Conservation (phyloP, 108 stramenopile genomes). For the Skeletonema grethae region DNA sequence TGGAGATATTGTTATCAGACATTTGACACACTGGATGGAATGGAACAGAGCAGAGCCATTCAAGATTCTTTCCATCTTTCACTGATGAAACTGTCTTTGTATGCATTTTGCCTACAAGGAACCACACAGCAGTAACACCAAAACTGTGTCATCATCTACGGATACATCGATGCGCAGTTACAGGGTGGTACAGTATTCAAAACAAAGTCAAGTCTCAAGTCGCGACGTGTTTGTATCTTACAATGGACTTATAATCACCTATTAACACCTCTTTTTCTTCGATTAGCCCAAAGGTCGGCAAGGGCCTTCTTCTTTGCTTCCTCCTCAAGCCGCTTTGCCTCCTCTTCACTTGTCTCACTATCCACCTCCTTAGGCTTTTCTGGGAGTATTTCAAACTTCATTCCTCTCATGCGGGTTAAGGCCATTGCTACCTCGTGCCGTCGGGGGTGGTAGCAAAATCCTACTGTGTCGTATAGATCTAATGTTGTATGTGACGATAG, state of each 20-base stretch:
- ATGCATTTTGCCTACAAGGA: too few relatives aligned
- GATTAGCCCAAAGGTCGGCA: constrained; percentile 73
- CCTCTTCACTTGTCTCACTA: constrained; percentile 43
- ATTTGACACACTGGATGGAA: too few relatives aligned
- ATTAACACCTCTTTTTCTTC: constrained; percentile 37
- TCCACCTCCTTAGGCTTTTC: constrained; percentile 43
- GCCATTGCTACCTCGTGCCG: constrained; percentile 83
- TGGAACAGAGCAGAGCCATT: too few relatives aligned
- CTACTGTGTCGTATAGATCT: constrained; percentile 61
- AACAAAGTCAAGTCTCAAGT: too few relatives aligned
- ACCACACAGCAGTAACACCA: too few relatives aligned
- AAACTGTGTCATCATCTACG: too few relatives aligned
- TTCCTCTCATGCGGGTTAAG: constrained; percentile 74
- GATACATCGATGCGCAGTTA: too few relatives aligned
- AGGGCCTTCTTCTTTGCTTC: constrained; percentile 63
- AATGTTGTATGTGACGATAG: constrained; percentile 33
- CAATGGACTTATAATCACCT: background rate
- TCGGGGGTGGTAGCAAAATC: constrained; percentile 71
- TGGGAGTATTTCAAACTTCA: constrained; percentile 69
- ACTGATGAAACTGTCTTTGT: too few relatives aligned
- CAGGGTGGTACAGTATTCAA: too few relatives aligned
- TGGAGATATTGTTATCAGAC: too few relatives aligned
- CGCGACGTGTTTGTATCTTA: too few relatives aligned
- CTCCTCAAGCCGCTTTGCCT: constrained; percentile 49
- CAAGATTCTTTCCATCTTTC: too few relatives aligned